These are phyloP conservation scores for Huntiella savannae DNA, from an alignment of 2,329 filamentous ascomycete species.

Conservation along the genomic window DNA sequence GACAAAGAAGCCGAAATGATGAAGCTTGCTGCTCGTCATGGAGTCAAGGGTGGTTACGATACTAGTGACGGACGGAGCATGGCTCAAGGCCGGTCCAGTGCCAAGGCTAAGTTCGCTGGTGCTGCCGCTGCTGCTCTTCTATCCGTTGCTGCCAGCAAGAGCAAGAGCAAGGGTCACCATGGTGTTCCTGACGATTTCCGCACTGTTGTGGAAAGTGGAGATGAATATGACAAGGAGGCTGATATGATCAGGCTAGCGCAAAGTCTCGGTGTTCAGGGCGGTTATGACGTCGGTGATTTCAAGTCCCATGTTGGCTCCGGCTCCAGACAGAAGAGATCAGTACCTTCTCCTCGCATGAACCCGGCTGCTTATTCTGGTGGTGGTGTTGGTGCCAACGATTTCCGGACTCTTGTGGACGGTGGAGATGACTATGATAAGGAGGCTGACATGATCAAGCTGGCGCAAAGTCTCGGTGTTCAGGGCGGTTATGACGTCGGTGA, in stretches of 20 bases:
- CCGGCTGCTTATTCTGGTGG: background rate
- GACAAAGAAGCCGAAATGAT: background rate
- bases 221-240: background rate
- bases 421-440: background rate
- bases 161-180: background rate
- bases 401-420: constrained; percentile 1
- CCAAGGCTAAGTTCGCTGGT: background rate
- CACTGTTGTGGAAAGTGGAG: background rate
- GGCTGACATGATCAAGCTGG: background rate
- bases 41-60: constrained; percentile 1
- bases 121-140: background rate
- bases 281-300: background rate
- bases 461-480: background rate
- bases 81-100: background rate
- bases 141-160: background rate
- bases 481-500: background rate
- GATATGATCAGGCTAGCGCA: background rate
- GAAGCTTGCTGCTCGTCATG: constrained; percentile 2
- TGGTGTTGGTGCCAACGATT: background rate
- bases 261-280: background rate
- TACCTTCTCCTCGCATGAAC: too few relatives aligned
- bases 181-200: background rate
- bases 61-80: background rate
- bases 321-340: background rate
- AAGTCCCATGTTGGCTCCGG: background rate